Evolutionary conservation across 352 stramenopile genomes (phyloP).

Genomic region (Globisporangium rhizosaccharum): DNA sequence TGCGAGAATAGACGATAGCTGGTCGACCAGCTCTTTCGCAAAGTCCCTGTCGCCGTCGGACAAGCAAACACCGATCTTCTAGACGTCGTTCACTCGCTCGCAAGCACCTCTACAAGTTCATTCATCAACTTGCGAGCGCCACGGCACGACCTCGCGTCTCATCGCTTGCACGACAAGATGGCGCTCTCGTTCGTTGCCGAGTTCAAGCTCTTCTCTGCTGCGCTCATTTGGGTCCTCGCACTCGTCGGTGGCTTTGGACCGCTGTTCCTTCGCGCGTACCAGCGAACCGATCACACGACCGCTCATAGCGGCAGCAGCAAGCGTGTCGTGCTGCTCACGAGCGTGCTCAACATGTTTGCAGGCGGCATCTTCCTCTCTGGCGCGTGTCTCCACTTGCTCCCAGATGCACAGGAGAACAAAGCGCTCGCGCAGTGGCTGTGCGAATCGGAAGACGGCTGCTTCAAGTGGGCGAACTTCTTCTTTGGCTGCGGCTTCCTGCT

Average conservation of each 20-base stretch:
- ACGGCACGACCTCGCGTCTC: not conserved
- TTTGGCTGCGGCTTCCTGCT: conserved; percentile 71
- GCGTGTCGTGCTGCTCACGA: conserved; percentile 12
- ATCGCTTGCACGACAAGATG: not conserved
- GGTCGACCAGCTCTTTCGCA: not conserved
- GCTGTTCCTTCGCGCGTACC: conserved; percentile 32
- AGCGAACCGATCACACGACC: conserved; percentile 25
- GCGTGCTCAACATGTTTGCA: conserved; percentile 77
- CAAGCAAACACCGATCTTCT: not conserved
- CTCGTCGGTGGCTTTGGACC: conserved; percentile 49
- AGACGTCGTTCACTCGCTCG: not conserved
- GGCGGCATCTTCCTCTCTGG: conserved; percentile 76
- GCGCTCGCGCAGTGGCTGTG: conserved; percentile 47
- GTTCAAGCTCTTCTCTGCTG: conserved; percentile 63
- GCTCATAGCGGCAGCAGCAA: conserved; percentile 7
- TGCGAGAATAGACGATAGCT: not conserved
- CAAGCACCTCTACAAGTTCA: not conserved
- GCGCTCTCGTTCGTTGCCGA: conserved; percentile 36
- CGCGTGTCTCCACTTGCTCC: conserved; percentile 75
- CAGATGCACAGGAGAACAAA: conserved; percentile 63
- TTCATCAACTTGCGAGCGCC: not conserved
- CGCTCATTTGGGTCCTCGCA: conserved; percentile 54
- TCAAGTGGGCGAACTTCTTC: conserved; percentile 79
- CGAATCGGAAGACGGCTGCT: conserved; percentile 33
- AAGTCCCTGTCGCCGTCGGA: not conserved